Evolutionary conservation across 2,329 filamentous ascomycete genomes (phyloP), one percentile per base, ranked within the genome.

Genomic region (Daldinia sp.): DNA sequence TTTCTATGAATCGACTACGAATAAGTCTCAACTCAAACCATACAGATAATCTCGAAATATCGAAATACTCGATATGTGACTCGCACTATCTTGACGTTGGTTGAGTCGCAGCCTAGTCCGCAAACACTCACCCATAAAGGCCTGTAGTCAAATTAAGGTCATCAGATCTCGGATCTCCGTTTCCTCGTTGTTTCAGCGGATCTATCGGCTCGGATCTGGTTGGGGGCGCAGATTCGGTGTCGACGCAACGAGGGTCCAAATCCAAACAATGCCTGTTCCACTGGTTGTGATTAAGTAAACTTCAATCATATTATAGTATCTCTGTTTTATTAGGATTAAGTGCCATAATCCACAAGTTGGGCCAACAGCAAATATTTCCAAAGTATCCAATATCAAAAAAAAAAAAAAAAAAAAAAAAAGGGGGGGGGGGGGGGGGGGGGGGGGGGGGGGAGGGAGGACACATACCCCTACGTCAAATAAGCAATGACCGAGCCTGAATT

Each of bases 121-220:
- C 23, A 39, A 26, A 20, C 53, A 18, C 28, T 48, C 41, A 41
- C 35, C 48, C 50, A 53, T 13, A 2, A 37, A 58, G 46, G 50
- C 33, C 23, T 59, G 59, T 48, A 44, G 63, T 69, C 41, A 57
- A 51, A 67, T 56, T 65, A 70, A 62, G 46, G 57, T 54, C 60
- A 33, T 51, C 26, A 20, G 12, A 26, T 56, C 41, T 65, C 67
- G 64, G 57, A 70, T 65, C 57, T 70, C 67, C 64, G 63, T 44
- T 35, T n/a, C 53, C 2, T 53, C 12, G 12, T 30, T n/a, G 15
- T 51, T 7, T 12, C 15, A 51, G 15, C 68, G 65, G 68, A 68
- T 54, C 12, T 63, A 70, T 70, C 68, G 68, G 68, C 68, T 70
- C 68, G 68, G 68, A 62, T 60, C 53, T 68, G 51, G 20, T 30